A percentile compares a stretch with the other conserved stretches of the same genome.
phyloP scores from a whole-genome alignment of 106 monocot species.

The Amphibolis antarctica region DNA sequence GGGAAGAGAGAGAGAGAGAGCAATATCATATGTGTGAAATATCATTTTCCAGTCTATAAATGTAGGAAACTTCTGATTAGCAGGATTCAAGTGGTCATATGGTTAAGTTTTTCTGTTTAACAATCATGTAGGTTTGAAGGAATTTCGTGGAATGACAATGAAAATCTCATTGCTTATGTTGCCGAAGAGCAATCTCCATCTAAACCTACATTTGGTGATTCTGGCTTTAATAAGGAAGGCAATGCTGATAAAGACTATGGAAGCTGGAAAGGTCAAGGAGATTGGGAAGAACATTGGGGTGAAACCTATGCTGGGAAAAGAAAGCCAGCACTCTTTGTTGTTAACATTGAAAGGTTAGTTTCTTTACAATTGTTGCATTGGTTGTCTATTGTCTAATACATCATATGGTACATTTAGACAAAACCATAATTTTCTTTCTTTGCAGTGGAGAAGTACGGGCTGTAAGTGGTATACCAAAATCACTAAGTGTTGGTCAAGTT shows the following conservation, averaged over 20 bases:
- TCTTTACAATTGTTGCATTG: background rate
- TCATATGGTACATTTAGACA: background rate
- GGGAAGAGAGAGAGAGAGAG: too few relatives aligned
- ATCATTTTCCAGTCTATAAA: too few relatives aligned
- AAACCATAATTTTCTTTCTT: slow-evolving; percentile 3
- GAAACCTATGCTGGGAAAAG: slow-evolving; percentile 88
- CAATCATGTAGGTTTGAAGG: slow-evolving; percentile 76
- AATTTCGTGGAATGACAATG: slow-evolving; percentile 84
- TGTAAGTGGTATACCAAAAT: slow-evolving; percentile 56
- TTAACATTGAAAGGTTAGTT: slow-evolving; percentile 47
- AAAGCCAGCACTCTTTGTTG: slow-evolving; percentile 63
- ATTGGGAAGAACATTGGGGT: slow-evolving; percentile 96
- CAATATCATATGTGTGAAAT: too few relatives aligned
- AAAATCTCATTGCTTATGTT: slow-evolving; percentile 75
- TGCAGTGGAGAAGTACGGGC: slow-evolving; percentile 67
- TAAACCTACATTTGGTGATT: slow-evolving; percentile 58
- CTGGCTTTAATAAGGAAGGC: slow-evolving; percentile 55
- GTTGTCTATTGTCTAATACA: background rate
- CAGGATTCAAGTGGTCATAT: background rate
- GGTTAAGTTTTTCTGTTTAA: background rate
- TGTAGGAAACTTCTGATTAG: too few relatives aligned
- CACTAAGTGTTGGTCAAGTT: slow-evolving; percentile 79
- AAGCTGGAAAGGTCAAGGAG: slow-evolving; percentile 92
- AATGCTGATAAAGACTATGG: slow-evolving; percentile 48
- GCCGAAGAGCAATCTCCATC: slow-evolving; percentile 65